Evolutionary conservation across 768 basidiomycete species (phyloP), one percentile per base, ranked within the genome.

Genomic region (Dioszegia hungarica): DNA sequence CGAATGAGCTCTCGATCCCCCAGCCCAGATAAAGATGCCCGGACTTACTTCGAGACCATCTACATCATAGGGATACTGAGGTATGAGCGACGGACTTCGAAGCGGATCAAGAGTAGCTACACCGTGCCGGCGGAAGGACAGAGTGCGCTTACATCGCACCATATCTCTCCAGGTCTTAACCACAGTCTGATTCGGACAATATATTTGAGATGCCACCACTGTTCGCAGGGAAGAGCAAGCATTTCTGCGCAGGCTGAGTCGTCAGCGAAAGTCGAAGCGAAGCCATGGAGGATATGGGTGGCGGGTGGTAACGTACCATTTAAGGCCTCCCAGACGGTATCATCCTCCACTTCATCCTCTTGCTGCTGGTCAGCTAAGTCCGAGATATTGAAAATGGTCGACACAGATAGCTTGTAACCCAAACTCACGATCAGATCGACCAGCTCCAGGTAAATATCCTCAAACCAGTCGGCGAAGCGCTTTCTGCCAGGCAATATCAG

Each of bases 41-140:
- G n/a, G 2, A 25, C 63, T 54, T 19, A 64, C 63, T 20, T 64
- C 59, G 34, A 64, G 17, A 12, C 63, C 59, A 3, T 48, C 46
- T 1, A 64, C 53, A 43, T 64, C 63, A 47, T 56, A 64, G 6
- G 63, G 59, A n/a, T 56, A 64, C 63, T 64, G 37, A 5, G 5
- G 49, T 37, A n/a, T 39, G 1, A 52, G 50, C 36, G 20, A 24
- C 33, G 24, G 24, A 53, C 20, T 6, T 8, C 15, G 36, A 19
- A 10, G 5, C n/a, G n/a, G n/a, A n/a, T n/a, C 28, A 45, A 27
- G 22, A 48, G 11, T n/a, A 15, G 49, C 29, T 22, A 45, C 27
- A 15, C n/a, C 12, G n/a, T 11, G 2, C 3, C 14, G 31, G 31
- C 31, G 31, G 31, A 33, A 6, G 14, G 31, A 6, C 6, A 33